phyloP scores from a whole-genome alignment of 768 basidiomycete species.

The Suillus decipiens region DNA sequence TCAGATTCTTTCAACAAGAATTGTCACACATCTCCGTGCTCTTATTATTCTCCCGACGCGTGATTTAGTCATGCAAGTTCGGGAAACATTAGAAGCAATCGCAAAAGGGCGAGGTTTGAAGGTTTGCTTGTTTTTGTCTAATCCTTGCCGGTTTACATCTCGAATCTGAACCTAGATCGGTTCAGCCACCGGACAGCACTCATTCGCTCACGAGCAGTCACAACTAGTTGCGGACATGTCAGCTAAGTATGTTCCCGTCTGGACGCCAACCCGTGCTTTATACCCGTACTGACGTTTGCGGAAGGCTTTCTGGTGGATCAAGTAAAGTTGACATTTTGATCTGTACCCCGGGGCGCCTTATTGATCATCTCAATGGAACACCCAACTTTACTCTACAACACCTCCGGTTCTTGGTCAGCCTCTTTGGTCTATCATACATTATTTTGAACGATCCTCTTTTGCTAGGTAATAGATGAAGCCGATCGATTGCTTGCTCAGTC shows the following conservation, averaged over 20 bases:
- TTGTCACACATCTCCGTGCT: constrained; percentile 84
- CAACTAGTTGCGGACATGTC: constrained; percentile 69
- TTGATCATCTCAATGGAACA: constrained; percentile 89
- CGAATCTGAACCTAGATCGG: constrained; percentile 51
- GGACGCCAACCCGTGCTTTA: neutral
- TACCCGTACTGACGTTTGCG: neutral
- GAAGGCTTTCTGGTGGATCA: constrained; percentile 77
- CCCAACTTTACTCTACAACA: constrained; percentile 92
- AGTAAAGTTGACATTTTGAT: constrained; percentile 93
- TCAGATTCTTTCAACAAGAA: constrained; percentile 69
- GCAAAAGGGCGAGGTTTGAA: constrained; percentile 86
- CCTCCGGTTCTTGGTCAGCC: constrained; percentile 85
- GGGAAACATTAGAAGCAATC: constrained; percentile 87
- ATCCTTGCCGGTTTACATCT: neutral
- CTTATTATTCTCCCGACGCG: constrained; percentile 91
- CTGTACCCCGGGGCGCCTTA: constrained; percentile 93
- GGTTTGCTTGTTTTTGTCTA: constrained; percentile 39
- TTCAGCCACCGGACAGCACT: constrained; percentile 90
- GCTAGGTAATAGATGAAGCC: constrained; percentile 94
- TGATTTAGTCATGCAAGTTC: constrained; percentile 89
- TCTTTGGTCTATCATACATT: neutral
- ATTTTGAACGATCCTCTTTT: neutral
- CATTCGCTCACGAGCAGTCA: constrained; percentile 88
- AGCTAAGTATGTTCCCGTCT: constrained; percentile 42
- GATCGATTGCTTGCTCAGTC: constrained; percentile 94